Evolutionary conservation across 2,329 filamentous ascomycete species (phyloP), one percentile per base, ranked within the genome.

Genomic region (Penicillium paneum): DNA sequence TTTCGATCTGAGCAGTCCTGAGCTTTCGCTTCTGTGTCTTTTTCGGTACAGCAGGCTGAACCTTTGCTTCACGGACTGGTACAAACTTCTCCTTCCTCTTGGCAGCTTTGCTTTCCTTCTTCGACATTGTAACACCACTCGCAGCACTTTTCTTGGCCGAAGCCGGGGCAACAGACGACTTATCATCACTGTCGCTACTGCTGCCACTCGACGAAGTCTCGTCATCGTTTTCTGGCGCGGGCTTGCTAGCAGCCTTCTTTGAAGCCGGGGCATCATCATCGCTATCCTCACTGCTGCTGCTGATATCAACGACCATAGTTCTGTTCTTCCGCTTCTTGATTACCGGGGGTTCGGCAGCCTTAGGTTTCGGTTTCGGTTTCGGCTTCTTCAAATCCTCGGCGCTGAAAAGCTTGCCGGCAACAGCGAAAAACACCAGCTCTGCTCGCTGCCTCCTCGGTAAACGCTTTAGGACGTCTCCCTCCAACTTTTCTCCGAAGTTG

Each of bases 301-400:
- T 76, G 45, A 75, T 72, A 39, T 76, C 73, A 19, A 77, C 65
- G 40, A 77, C 56, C 36, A 65, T 68, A 15, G 74, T 76, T 48
- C 74, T 67, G 54, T 75, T 76, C 67, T 76, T 76, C 56, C 71
- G 68, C 66, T 76, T 76, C 64, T 73, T 75, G 52, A 60, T 62
- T 21, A 38, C 52, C 34, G 55, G 56, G 5, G 47, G 55, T 49
- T 57, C 52, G 1, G 54, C 41, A 21, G 59, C 58, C 42, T 63
- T 65, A 17, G 52, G 61, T 53, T 66, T 66, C 44, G 65, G 58
- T 44, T 65, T 66, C 44, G 65, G 58, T 44, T 65, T 56, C 10
- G 62, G 55, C 40, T 63, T 63, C 41, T 63, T 63, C 8, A 64
- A 52, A 52, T 66, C 61, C 56, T 66, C 63, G 34, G 61, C 53